A percentile compares a stretch with the other conserved stretches of the same genome.
phyloP scores from a whole-genome alignment of 83 land plant genomes.

The Picea mariana region DNA sequence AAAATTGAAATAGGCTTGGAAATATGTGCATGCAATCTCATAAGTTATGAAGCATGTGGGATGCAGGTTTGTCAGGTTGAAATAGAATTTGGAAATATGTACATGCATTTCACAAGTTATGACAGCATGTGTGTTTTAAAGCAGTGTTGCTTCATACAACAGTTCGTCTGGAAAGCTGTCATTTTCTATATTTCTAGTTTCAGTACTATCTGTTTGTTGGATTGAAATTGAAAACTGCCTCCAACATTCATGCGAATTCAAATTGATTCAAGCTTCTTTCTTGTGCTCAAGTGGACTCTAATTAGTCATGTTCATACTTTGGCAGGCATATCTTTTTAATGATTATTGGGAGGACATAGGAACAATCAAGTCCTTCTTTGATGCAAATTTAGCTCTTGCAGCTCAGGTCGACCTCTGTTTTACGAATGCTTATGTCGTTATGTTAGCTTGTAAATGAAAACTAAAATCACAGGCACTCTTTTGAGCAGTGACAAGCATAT shows the following conservation, averaged over 20 bases:
- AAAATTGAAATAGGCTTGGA: background rate
- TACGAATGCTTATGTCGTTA: background rate
- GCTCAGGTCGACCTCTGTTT: slow-evolving; percentile 32
- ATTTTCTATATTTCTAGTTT: background rate
- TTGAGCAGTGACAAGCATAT: background rate
- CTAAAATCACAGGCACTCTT: background rate
- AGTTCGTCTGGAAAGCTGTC: background rate
- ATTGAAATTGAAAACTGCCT: background rate
- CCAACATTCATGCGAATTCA: background rate
- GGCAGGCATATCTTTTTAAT: slow-evolving; percentile 60
- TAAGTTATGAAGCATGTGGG: too few species aligned
- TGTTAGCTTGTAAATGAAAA: background rate
- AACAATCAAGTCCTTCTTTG: slow-evolving; percentile 63
- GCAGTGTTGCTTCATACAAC: background rate
- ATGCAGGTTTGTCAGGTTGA: background rate
- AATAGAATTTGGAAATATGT: background rate
- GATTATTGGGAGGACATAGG: slow-evolving; percentile 72
- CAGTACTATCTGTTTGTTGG: background rate
- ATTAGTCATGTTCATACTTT: background rate
- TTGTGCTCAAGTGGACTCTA: background rate
- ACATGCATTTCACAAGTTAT: background rate
- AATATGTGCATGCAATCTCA: background rate
- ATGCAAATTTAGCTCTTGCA: slow-evolving; percentile 64
- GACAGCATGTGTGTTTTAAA: background rate
- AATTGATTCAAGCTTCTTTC: background rate